Evolutionary conservation across 306 rosid species (phyloP), one percentile per base, ranked within the genome.

Genomic region (Castanospermum australe): DNA sequence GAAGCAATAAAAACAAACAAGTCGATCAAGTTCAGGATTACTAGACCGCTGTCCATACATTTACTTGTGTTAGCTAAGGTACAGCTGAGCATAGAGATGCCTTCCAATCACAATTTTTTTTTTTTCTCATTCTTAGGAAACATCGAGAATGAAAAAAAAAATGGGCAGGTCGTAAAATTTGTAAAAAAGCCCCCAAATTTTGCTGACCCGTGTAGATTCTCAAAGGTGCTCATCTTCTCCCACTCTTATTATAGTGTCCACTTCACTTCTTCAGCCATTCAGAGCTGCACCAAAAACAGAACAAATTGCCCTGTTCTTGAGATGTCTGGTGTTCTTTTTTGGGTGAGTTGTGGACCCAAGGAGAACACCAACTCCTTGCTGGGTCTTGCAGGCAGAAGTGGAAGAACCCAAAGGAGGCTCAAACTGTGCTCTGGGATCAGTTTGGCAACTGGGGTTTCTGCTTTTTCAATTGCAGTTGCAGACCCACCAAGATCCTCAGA

Each of bases 401-500:
- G 85, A 2, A 50, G 44, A 65, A 5, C 33, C 35, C 66, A 51
- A 7, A 90, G 71, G 81, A 83, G 87, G 72, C 75, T 80, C 32
- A 88, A 69, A 69, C 8, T 83, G 67, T 81, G 84, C 65, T 69
- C 85, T 11, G 83, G 67, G 45, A 79, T 87, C 51, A 84, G 87
- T 4, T 89, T 88, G 33, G 83, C 88, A 4, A 75, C 60, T 11
- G 71, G 87, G 82, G 47, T 82, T 38, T 48, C 78, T 14, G 94
- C 89, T 5, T 77, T 84, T 36, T 84, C 98, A 15, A 84, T 86
- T 41, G 91, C 87, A 6, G 81, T 88, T 4, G 92, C 89, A 0
- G 48, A 84, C 71, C 91, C 97, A 25, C 61, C 91, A 22, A 88
- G 97, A 47, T 83, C 99, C 5, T 91, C 97, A 7, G 99, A 88